A percentile compares a stretch with the other conserved stretches of the same genome.
These are phyloP conservation scores for Saitozyma sp. DNA, from an alignment of 768 basidiomycete species.

Conservation along the genomic window DNA sequence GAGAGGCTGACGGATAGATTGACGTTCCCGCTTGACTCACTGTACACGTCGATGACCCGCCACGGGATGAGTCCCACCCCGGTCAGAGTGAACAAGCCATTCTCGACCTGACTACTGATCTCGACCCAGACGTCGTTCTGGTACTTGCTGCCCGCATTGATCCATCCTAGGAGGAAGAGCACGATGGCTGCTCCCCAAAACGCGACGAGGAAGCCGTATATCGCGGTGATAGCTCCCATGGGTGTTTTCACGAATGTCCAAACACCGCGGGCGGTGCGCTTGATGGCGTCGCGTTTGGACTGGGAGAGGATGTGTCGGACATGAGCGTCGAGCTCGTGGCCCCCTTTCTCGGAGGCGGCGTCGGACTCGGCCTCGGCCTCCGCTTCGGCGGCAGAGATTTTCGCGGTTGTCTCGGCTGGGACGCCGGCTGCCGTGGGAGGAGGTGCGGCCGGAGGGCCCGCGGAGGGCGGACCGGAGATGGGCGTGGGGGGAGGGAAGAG, in stretches of 20 bases:
- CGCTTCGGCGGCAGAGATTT: not conserved
- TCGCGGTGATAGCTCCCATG: conserved; percentile 68
- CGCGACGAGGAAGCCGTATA: conserved; percentile 76
- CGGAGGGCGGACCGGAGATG: conserved; percentile 1
- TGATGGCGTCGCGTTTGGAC: conserved; percentile 60
- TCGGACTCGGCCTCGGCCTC: conserved; percentile 13
- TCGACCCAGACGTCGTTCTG: conserved; percentile 75
- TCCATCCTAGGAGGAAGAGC: conserved; percentile 64
- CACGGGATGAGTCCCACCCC: conserved; percentile 76
- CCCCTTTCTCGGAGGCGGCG: conserved; percentile 22
- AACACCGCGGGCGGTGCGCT: conserved; percentile 66
- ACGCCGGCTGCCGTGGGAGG: not conserved
- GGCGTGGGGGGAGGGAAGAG: conserved; percentile 17
- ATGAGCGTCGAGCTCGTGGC: conserved; percentile 66
- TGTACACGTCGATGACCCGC: conserved; percentile 72
- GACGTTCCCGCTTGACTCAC: conserved; percentile 53
- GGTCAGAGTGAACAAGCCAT: conserved; percentile 77
- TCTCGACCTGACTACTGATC: conserved; percentile 62
- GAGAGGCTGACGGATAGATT: conserved; percentile 3
- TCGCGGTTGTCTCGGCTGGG: not conserved
- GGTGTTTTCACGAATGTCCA: conserved; percentile 85
- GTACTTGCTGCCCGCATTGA: conserved; percentile 69
- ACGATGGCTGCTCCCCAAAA: conserved; percentile 85
- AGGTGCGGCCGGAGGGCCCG: not conserved
- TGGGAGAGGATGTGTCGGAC: conserved; percentile 67